Base-by-base conservation (phyloP, 2,329 filamentous ascomycete species). In the Diplodia seriata region DNA sequence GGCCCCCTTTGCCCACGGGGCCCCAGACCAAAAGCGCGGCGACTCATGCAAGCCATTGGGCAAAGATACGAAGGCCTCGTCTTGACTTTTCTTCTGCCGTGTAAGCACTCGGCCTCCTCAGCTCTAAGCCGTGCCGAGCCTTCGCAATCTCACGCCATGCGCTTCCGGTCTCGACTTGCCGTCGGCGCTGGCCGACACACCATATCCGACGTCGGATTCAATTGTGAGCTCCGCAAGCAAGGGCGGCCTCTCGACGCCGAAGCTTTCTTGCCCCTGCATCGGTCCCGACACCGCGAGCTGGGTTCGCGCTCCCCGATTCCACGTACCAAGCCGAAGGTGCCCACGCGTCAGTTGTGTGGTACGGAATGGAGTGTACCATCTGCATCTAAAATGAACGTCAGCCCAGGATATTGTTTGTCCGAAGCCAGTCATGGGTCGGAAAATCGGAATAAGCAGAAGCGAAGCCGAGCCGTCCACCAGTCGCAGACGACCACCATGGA, bases 51-150 rank as follows among this genome's bases (percentile, higher is more conserved):
- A 20, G 40, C 40, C 59, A 63, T 63, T 63, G 59, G 59, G 23
- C n/a, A 51, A 49, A 63, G 59, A 63, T 63, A 63, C 59, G 38
- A 7, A 3, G 43, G 9, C 23, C 11, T 51, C 29, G 38, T 63
- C 47, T 51, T 51, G 26, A 38, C 50, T 63, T 51, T 63, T 38
- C 54, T 40, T 57, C 59, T 63, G 43, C 57, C 26, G 57, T 62
- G 43, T 20, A 62, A 62, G 57, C 40, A 63, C 15, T 20, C 43
- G 38, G 59, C 47, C 14, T 51, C 11, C 47, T 59, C 38, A 43
- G 55, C 38, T 36, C 31, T 1, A 8, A 15, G 40, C 57, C 23
- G 11, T 50, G 57, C 43, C 59, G 29, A 63, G 59, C 23, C 31
- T 51, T 51, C 29, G 31, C 43, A 29, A 38, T 38, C 59, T 63